A percentile compares a stretch with the other conserved stretches of the same genome.
Evolutionary conservation across 2,329 filamentous ascomycete genomes (phyloP).

Genomic region (Huntiella savannae): DNA sequence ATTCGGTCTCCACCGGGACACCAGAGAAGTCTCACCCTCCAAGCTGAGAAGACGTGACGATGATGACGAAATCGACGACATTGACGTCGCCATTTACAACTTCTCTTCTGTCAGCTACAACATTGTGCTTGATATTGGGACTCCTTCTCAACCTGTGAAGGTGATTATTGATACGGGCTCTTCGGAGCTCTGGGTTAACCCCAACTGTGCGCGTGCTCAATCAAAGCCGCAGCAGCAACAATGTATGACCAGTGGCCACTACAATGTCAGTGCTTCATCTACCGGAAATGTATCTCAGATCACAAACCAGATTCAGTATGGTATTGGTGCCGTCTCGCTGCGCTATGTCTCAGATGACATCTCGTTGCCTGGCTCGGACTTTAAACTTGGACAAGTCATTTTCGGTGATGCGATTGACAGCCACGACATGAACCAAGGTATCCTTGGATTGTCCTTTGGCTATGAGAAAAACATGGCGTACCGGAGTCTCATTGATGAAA

Average conservation of each 20-base stretch:
- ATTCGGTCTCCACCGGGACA: conserved; percentile 3
- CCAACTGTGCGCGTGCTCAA: conserved; percentile 17
- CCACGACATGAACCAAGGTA: conserved; percentile 17
- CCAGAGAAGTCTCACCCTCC: conserved; percentile 2
- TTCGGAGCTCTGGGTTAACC: conserved; percentile 25
- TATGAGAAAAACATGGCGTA: conserved; percentile 16
- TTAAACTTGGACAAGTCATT: conserved; percentile 15
- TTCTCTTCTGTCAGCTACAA: conserved; percentile 19
- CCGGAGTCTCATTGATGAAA: conserved; percentile 17
- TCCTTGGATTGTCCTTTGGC: conserved; percentile 19
- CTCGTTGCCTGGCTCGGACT: conserved; percentile 15
- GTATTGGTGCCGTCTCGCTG: conserved; percentile 16
- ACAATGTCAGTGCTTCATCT: conserved; percentile 14
- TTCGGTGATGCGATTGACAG: conserved; percentile 18
- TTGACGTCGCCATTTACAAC: conserved; percentile 12
- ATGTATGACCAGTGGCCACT: conserved; percentile 10
- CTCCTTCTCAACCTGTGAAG: conserved; percentile 20
- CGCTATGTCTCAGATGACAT: conserved; percentile 18
- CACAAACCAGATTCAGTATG: conserved; percentile 15
- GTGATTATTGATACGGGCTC: conserved; percentile 25
- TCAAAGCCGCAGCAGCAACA: conserved; percentile 10
- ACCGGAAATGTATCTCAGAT: conserved; percentile 12
- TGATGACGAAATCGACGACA: conserved; percentile 9
- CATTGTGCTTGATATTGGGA: conserved; percentile 21
- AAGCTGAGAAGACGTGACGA: conserved; percentile 2